Conservation (phyloP, 192 early-diverging fungal genomes). For the Coemansia furcata region DNA sequence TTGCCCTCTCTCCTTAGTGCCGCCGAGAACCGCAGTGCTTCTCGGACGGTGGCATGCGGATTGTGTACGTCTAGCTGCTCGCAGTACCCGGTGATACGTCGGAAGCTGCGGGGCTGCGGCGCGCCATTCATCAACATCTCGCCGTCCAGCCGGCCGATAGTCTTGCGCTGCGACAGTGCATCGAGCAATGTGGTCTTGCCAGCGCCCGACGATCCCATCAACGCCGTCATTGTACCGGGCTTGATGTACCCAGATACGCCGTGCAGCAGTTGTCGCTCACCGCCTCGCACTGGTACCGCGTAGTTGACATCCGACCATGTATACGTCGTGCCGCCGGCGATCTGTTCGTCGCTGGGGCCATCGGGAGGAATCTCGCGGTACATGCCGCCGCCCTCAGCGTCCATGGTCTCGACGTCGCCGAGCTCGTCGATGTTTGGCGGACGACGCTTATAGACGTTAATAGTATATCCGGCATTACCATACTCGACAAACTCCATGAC, state of each 20-base stretch:
- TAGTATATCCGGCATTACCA: conserved; percentile 35
- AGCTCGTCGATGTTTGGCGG: conserved; percentile 30
- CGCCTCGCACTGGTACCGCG: conserved; percentile 62
- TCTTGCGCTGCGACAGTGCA: conserved; percentile 69
- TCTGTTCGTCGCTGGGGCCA: conserved; percentile 25
- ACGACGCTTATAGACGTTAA: conserved; percentile 34
- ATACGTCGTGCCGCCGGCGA: conserved; percentile 55
- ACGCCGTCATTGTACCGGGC: conserved; percentile 72
- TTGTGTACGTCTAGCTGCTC: conserved; percentile 80
- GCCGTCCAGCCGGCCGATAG: conserved; percentile 57
- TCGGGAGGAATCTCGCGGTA: background rate
- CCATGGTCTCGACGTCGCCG: conserved; percentile 12
- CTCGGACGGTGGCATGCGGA: conserved; percentile 63
- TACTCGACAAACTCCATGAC: conserved; percentile 58
- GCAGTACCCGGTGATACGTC: conserved; percentile 70
- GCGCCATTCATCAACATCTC: conserved; percentile 64
- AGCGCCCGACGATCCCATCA: conserved; percentile 64
- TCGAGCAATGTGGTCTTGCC: conserved; percentile 66
- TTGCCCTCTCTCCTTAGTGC: conserved; percentile 60
- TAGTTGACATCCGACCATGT: conserved; percentile 69
- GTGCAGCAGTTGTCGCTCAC: conserved; percentile 65
- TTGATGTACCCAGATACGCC: conserved; percentile 65
- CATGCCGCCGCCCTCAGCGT: conserved; percentile 12
- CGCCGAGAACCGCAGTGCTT: conserved; percentile 62
- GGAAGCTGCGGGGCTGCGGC: conserved; percentile 52